phyloP scores from a whole-genome alignment of 2,329 filamentous ascomycete genomes.

The Fusarium sp. region DNA sequence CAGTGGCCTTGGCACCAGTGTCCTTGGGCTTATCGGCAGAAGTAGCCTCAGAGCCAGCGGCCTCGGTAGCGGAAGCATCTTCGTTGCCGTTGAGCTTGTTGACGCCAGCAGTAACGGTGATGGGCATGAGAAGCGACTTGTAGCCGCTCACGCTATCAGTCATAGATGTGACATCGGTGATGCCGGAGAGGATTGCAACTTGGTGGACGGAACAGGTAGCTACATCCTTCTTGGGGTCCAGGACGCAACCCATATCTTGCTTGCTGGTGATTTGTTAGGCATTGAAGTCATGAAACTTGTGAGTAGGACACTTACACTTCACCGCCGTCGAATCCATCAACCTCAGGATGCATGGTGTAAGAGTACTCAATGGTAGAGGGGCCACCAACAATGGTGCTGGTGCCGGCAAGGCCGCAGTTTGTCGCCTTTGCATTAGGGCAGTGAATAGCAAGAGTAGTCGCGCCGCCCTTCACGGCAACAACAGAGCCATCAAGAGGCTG shows the following conservation, averaged over 20 bases:
- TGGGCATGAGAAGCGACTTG: constrained; percentile 39
- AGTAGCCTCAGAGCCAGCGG: constrained; percentile 22
- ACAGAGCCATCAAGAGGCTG: constrained; percentile 47
- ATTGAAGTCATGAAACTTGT: background rate
- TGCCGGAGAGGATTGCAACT: background rate
- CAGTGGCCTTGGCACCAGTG: constrained; percentile 27
- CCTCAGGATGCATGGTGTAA: constrained; percentile 8
- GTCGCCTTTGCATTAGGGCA: constrained; percentile 39
- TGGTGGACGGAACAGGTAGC: constrained; percentile 41
- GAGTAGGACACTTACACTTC: constrained; percentile 27
- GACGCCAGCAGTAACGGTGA: constrained; percentile 54
- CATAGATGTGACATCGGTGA: constrained; percentile 1
- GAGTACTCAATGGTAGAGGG: constrained; percentile 19
- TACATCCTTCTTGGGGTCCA: constrained; percentile 41
- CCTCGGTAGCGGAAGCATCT: constrained; percentile 24
- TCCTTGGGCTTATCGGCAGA: constrained; percentile 32
- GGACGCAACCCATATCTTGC: constrained; percentile 40
- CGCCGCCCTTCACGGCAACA: constrained; percentile 41
- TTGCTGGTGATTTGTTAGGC: constrained; percentile 26
- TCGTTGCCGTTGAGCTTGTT: constrained; percentile 49
- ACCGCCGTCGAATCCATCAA: constrained; percentile 20
- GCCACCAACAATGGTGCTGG: constrained; percentile 44
- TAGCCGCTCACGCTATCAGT: constrained; percentile 29
- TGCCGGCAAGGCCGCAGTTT: constrained; percentile 46
- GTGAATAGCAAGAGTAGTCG: constrained; percentile 48